A percentile compares a stretch with the other conserved stretches of the same genome.
Conservation (phyloP, 1,284 basidiomycete genomes). For the Boletus mariae region DNA sequence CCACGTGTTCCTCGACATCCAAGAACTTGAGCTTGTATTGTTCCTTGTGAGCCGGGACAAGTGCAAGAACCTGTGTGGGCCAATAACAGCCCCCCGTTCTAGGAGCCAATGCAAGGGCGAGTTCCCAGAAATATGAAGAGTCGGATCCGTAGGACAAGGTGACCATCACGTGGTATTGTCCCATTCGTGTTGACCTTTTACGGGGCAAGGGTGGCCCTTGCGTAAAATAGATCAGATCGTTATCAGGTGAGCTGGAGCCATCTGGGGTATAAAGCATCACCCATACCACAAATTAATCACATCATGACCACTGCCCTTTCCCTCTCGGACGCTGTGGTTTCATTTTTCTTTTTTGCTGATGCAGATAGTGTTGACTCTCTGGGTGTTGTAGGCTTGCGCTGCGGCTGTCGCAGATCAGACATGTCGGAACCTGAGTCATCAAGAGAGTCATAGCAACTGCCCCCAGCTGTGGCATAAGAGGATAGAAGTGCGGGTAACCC, state of each 20-base stretch:
- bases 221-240: neutral
- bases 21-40: slow-evolving; percentile 54
- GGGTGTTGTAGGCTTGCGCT: neutral
- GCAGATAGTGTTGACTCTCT: neutral
- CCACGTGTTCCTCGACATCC: slow-evolving; percentile 41
- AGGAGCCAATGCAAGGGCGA: slow-evolving; percentile 51
- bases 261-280: neutral
- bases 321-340: slow-evolving; percentile 18
- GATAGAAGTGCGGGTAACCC: slow-evolving; percentile 41
- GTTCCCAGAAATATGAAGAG: slow-evolving; percentile 63
- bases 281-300: neutral
- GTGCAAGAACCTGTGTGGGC: slow-evolving; percentile 60
- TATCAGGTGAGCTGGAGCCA: neutral
- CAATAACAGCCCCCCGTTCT: slow-evolving; percentile 46
- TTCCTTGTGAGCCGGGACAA: slow-evolving; percentile 37
- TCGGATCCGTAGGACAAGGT: slow-evolving; percentile 44
- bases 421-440: slow-evolving; percentile 27
- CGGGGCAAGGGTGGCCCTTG: too few species aligned
- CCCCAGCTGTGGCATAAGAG: slow-evolving; percentile 27
- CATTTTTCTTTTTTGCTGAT: slow-evolving; percentile 13
- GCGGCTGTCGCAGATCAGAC: slow-evolving; percentile 10
- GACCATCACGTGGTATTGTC: slow-evolving; percentile 25
- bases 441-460: slow-evolving; percentile 22
- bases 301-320: slow-evolving; percentile 26
- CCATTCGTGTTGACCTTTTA: neutral